Conservation (phyloP, 1,284 basidiomycete species). For the Cutaneotrichosporon cavernicola region DNA sequence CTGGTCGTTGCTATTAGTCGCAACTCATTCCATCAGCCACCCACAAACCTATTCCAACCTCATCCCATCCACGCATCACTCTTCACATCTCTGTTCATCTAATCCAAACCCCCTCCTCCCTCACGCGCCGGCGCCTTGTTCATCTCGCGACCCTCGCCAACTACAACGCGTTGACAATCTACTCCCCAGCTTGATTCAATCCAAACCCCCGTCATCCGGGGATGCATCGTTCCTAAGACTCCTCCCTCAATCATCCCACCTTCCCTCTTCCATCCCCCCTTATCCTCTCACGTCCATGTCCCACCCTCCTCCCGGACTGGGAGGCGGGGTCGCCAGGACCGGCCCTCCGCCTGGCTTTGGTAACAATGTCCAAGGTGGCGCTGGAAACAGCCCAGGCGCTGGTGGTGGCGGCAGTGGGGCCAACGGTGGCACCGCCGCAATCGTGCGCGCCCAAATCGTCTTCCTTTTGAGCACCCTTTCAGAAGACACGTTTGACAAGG, state of each 20-base stretch:
- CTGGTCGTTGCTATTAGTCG: background rate
- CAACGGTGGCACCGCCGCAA: conserved; percentile 45
- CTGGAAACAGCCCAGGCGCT: conserved; percentile 10
- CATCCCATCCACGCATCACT: background rate
- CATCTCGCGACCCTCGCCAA: conserved; percentile 1
- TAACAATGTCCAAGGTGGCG: conserved; percentile 12
- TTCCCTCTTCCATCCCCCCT: conserved; percentile 16
- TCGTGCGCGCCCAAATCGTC: conserved; percentile 67
- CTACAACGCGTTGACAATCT: conserved; percentile 1
- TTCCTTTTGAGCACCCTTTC: conserved; percentile 89
- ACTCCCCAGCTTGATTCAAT: conserved; percentile 10
- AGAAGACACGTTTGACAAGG: conserved; percentile 90
- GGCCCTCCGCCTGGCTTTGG: conserved; percentile 52
- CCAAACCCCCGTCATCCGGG: conserved; percentile 16
- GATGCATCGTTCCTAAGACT: conserved; percentile 20
- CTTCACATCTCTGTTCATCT: conserved; percentile 5
- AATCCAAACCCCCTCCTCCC: conserved; percentile 3
- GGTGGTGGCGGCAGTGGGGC: conserved; percentile 20
- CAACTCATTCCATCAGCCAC: background rate
- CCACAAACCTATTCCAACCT: background rate
- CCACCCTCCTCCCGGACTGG: conserved; percentile 50
- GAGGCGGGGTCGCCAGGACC: conserved; percentile 48
- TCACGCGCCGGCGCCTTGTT: background rate
- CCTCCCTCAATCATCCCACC: conserved; percentile 11
- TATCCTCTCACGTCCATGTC: conserved; percentile 32